A percentile compares a stretch with the other conserved stretches of the same genome.
phyloP scores from a whole-genome alignment of 1,284 basidiomycete species.

The Phlebopus sp. region DNA sequence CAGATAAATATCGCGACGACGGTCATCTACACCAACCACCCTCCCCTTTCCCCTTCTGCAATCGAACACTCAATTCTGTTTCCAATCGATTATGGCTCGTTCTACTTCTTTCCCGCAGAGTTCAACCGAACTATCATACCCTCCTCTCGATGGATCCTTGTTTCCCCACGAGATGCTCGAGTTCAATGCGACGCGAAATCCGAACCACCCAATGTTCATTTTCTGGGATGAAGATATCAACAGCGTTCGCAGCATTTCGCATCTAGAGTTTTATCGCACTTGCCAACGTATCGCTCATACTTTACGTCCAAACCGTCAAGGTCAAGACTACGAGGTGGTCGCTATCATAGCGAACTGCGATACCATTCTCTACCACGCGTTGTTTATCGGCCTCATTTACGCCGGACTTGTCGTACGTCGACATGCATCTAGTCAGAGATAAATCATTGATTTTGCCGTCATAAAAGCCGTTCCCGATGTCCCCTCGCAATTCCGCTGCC shows the following conservation, averaged over 20 bases:
- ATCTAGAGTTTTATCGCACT: conserved; percentile 32
- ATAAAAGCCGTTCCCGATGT: conserved; percentile 34
- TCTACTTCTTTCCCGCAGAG: background rate
- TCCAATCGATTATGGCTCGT: background rate
- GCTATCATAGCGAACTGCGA: conserved; percentile 31
- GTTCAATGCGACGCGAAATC: conserved; percentile 21
- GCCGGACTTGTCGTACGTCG: conserved; percentile 32
- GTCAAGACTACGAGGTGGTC: conserved; percentile 21
- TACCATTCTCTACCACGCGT: conserved; percentile 31
- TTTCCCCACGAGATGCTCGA: conserved; percentile 22
- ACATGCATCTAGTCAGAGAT: background rate
- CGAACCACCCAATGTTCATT: conserved; percentile 17
- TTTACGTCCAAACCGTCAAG: conserved; percentile 20
- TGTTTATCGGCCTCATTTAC: conserved; percentile 29
- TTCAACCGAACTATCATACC: conserved; percentile 4
- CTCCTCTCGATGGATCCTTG: conserved; percentile 24
- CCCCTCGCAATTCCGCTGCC: conserved; percentile 35
- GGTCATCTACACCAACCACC: background rate
- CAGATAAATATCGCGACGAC: background rate
- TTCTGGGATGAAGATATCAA: conserved; percentile 15
- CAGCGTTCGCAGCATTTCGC: conserved; percentile 18
- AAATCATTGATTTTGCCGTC: background rate
- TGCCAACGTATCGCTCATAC: conserved; percentile 29
- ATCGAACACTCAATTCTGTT: background rate
- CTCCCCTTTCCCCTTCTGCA: background rate